A percentile compares a stretch with the other conserved stretches of the same genome.
Evolutionary conservation across 2,329 filamentous ascomycete genomes (phyloP).

Genomic region (Xylaria sp.): DNA sequence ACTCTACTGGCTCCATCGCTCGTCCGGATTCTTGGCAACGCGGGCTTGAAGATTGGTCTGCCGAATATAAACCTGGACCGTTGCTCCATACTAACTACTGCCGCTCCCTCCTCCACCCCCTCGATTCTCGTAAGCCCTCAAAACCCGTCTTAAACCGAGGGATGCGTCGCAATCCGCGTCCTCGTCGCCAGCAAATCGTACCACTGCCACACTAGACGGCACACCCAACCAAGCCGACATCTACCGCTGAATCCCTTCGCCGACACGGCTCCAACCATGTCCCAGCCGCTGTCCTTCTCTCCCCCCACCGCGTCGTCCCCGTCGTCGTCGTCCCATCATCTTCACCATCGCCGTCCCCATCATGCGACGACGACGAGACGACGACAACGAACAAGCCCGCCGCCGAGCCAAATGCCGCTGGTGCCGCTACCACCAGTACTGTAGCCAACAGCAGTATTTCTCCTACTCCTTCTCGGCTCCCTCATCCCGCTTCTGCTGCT

Average conservation of each 20-base stretch:
- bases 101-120: constrained; percentile 11
- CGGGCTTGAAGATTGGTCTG: not conserved
- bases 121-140: constrained; percentile 37
- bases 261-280: constrained; percentile 21
- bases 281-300: constrained; percentile 21
- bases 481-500: not conserved
- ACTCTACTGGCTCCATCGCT: too few species aligned
- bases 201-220: not conserved
- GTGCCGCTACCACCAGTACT: not conserved
- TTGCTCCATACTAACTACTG: constrained; percentile 1
- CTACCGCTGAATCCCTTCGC: not conserved
- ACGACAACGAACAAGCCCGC: not conserved
- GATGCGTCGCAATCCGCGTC: constrained; percentile 14
- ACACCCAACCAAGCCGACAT: not conserved
- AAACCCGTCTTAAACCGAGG: constrained; percentile 45
- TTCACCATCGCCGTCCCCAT: not conserved
- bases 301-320: not conserved
- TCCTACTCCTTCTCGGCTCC: constrained; percentile 7
- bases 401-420: not conserved
- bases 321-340: not conserved
- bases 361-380: not conserved
- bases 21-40: not conserved
- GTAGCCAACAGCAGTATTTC: not conserved
- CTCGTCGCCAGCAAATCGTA: constrained; percentile 3
- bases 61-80: constrained; percentile 25